Conservation (phyloP, 441 rosid genomes). For the Erodium trifolium region DNA sequence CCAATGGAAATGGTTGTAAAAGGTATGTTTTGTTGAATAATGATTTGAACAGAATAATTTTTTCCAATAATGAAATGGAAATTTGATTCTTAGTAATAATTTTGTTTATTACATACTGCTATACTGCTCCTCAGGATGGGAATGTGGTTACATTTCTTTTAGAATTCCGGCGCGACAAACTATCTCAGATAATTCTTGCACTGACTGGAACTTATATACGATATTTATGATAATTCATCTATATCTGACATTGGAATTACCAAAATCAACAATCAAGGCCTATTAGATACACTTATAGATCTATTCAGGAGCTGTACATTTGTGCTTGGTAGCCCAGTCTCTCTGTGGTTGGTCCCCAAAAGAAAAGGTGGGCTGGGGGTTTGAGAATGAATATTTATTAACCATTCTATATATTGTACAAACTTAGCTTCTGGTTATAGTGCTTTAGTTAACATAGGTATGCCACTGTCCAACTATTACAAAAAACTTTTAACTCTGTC, state of each 20-base stretch:
- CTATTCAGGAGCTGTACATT: no score
- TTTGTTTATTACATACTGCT: not conserved
- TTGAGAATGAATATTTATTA: not conserved
- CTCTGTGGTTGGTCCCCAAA: constrained; percentile 1
- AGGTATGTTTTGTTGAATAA: constrained; percentile 36
- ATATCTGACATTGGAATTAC: not conserved
- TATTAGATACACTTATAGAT: not conserved
- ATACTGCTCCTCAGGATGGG: not conserved
- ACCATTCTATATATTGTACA: not conserved
- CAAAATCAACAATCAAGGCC: not conserved
- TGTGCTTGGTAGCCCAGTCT: not conserved
- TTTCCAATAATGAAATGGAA: not conserved
- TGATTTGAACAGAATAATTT: not conserved
- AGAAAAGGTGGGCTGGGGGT: not conserved
- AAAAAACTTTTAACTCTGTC: not conserved
- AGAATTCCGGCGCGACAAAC: no score
- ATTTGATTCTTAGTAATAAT: not conserved
- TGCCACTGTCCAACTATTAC: not conserved
- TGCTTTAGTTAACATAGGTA: not conserved
- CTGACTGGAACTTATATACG: not conserved
- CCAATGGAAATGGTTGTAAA: constrained; percentile 67
- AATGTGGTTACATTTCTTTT: not conserved
- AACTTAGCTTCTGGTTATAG: not conserved
- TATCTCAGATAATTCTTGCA: no score
- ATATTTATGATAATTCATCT: not conserved